A percentile compares a stretch with the other conserved stretches of the same genome.
phyloP scores from a whole-genome alignment of 495 filamentous ascomycete species.

The Arthonia radiata region DNA sequence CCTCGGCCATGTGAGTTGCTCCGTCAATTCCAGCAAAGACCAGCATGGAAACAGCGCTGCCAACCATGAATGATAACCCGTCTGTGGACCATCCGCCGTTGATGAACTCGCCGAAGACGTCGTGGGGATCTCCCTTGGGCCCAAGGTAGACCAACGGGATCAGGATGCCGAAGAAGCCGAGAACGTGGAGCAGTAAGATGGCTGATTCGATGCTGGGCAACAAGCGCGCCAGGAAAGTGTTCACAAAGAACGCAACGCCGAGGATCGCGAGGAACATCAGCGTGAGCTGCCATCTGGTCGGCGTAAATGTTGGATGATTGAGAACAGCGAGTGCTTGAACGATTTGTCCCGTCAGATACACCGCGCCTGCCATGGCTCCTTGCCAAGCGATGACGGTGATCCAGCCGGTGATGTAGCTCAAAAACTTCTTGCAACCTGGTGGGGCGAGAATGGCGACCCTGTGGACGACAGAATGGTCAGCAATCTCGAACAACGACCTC shows the following conservation, averaged over 20 bases:
- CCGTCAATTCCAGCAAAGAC: too few relatives aligned
- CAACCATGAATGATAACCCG: too few relatives aligned
- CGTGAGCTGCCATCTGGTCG: constrained; percentile 23
- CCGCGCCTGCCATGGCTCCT: constrained; percentile 9
- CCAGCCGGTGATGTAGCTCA: constrained; percentile 25
- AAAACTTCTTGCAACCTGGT: constrained; percentile 13
- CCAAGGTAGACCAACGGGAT: constrained; percentile 21
- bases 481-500: neutral
- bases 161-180: constrained; percentile 23
- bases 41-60: too few relatives aligned
- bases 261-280: constrained; percentile 20
- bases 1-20: constrained; percentile 24
- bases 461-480: too few relatives aligned
- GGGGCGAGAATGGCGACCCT: constrained; percentile 17
- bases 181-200: constrained; percentile 19
- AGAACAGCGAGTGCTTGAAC: constrained; percentile 23
- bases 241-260: constrained; percentile 17
- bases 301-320: constrained; percentile 17
- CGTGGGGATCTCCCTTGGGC: constrained; percentile 17
- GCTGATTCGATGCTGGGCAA: constrained; percentile 24
- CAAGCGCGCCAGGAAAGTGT: constrained; percentile 17
- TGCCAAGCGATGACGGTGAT: constrained; percentile 17
- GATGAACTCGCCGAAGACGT: too few relatives aligned
- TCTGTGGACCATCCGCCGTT: too few relatives aligned
- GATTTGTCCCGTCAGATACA: constrained; percentile 18